phyloP scores from a whole-genome alignment of 2,329 filamentous ascomycete species.

The Cladophialophora yegresii region DNA sequence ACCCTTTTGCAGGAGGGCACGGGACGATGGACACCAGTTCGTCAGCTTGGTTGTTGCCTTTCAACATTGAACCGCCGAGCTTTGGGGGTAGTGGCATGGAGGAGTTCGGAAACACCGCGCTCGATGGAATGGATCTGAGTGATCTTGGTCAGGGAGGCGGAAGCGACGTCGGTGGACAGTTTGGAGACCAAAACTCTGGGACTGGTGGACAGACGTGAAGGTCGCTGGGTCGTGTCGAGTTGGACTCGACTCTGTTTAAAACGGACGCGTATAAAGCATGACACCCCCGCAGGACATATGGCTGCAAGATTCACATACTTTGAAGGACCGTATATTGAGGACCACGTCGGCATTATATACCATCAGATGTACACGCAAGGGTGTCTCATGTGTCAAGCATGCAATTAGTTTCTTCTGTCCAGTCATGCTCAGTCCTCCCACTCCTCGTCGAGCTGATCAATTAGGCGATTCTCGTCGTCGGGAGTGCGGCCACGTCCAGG shows the following conservation, averaged over 20 bases:
- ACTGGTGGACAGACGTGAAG: slow-evolving; percentile 1
- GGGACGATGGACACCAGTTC: slow-evolving; percentile 27
- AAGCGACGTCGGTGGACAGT: slow-evolving; percentile 21
- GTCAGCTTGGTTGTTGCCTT: slow-evolving; percentile 85
- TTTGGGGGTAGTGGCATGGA: slow-evolving; percentile 29
- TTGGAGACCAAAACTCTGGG: slow-evolving; percentile 22
- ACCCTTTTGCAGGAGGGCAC: slow-evolving; percentile 19
- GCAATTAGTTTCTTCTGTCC: not conserved
- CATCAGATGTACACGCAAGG: not conserved
- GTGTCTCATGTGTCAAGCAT: not conserved
- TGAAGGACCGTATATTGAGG: not conserved
- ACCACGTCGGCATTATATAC: not conserved
- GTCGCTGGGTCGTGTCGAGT: not conserved
- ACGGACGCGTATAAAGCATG: not conserved
- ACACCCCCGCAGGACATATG: not conserved
- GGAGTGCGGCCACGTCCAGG: slow-evolving; percentile 50
- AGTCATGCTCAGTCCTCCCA: slow-evolving; percentile 63
- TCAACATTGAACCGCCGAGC: slow-evolving; percentile 80
- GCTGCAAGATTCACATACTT: not conserved
- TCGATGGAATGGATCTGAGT: slow-evolving; percentile 33
- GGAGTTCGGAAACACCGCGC: slow-evolving; percentile 27
- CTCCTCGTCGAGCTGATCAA: slow-evolving; percentile 94
- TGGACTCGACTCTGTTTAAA: not conserved
- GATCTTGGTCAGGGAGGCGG: slow-evolving; percentile 20
- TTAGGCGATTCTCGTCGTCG: slow-evolving; percentile 89